phyloP scores from a whole-genome alignment of 208 protist genomes.

The Leishmania amazonensis region DNA sequence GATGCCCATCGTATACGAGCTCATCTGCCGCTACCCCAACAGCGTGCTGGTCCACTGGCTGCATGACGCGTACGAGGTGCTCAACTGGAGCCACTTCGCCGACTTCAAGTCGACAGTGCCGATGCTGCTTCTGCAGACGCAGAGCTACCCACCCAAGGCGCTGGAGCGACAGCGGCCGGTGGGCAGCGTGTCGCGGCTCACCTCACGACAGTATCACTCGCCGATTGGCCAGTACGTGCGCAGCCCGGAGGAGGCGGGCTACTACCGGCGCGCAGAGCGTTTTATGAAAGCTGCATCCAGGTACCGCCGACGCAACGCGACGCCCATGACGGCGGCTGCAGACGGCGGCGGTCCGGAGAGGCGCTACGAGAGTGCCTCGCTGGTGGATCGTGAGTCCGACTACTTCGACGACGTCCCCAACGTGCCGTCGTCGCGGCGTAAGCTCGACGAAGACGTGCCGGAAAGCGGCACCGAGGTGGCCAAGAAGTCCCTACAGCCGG shows the following conservation, averaged over 20 bases:
- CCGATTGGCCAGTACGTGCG: slow-evolving; percentile 26
- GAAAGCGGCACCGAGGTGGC: background rate
- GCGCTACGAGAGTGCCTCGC: slow-evolving; percentile 19
- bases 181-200: slow-evolving; percentile 29
- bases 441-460: background rate
- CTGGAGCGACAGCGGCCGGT: slow-evolving; percentile 28
- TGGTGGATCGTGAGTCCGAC: slow-evolving; percentile 24
- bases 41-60: slow-evolving; percentile 85
- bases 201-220: slow-evolving; percentile 36
- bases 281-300: slow-evolving; percentile 19
- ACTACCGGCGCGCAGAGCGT: slow-evolving; percentile 26
- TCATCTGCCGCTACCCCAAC: slow-evolving; percentile 76
- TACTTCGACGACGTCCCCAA: slow-evolving; percentile 26
- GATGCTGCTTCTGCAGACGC: slow-evolving; percentile 78
- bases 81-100: slow-evolving; percentile 75
- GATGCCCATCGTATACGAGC: slow-evolving; percentile 84
- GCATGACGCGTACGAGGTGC: slow-evolving; percentile 90
- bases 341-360: background rate
- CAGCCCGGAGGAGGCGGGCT: slow-evolving; percentile 28
- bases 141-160: slow-evolving; percentile 51
- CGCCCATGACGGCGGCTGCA: slow-evolving; percentile 4
- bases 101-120: slow-evolving; percentile 70
- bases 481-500: background rate
- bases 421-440: slow-evolving; percentile 11
- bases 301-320: slow-evolving; percentile 22